phyloP scores from a whole-genome alignment of 495 filamentous ascomycete genomes.

The Neurospora sp. region DNA sequence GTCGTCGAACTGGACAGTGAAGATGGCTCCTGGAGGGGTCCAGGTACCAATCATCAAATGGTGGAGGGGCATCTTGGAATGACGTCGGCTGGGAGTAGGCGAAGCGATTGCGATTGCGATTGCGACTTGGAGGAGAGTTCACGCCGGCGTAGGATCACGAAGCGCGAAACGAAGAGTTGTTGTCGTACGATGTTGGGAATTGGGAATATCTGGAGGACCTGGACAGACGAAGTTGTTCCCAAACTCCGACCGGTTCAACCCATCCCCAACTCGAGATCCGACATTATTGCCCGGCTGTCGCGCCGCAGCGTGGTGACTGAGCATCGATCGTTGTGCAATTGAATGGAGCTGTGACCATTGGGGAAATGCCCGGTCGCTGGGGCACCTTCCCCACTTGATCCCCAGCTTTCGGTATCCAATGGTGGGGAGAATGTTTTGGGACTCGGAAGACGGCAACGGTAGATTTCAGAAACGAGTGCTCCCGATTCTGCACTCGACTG shows the following conservation, averaged over 20 bases:
- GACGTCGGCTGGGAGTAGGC: conserved; percentile 9
- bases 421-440: background rate
- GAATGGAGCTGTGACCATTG: background rate
- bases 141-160: background rate
- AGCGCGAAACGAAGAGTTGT: background rate
- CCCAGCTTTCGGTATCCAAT: background rate
- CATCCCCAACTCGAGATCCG: background rate
- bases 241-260: background rate
- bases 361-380: background rate
- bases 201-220: background rate
- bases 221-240: background rate
- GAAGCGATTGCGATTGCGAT: background rate
- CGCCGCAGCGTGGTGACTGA: background rate
- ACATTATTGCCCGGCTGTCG: background rate
- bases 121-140: background rate
- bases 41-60: conserved; percentile 79
- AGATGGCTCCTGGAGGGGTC: conserved; percentile 77
- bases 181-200: background rate
- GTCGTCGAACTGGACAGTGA: conserved; percentile 75
- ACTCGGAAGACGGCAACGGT: background rate
- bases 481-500: background rate
- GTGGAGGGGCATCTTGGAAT: conserved; percentile 50
- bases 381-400: background rate
- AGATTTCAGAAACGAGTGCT: background rate
- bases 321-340: background rate